Conservation (phyloP, 1,284 basidiomycete genomes). For the Apiotrichum laibachii region DNA sequence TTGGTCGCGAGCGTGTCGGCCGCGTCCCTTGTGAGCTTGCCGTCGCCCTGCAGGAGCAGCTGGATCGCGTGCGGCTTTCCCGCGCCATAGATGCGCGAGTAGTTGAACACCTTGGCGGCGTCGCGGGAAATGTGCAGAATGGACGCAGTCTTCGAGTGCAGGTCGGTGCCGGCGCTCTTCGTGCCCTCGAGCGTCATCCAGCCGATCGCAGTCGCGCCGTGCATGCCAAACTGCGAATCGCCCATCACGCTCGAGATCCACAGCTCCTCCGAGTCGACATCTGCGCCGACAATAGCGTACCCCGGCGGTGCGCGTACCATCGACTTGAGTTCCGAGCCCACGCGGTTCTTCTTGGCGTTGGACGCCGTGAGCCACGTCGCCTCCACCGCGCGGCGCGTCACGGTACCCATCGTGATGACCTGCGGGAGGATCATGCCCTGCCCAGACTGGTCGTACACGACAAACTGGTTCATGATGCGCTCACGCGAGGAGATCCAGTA, state of each 20-base stretch:
- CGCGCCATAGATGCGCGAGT: constrained; percentile 97
- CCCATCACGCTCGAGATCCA: constrained; percentile 99
- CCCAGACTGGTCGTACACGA: constrained; percentile 65
- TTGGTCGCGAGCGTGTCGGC: constrained; percentile 80
- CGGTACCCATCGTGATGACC: constrained; percentile 97
- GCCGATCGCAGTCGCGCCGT: constrained; percentile 94
- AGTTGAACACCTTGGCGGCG: constrained; percentile 98
- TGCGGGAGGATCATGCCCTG: constrained; percentile 93
- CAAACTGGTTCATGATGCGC: constrained; percentile 88
- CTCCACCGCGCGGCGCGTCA: constrained; percentile 95
- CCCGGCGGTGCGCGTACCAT: constrained; percentile 94
- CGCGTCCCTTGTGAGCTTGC: constrained; percentile 71
- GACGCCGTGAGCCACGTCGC: constrained; percentile 98
- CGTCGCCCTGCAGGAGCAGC: constrained; percentile 81
- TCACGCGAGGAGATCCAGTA: constrained; percentile 97
- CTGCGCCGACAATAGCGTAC: constrained; percentile 93
- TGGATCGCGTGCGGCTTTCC: constrained; percentile 92
- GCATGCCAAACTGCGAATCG: constrained; percentile 95
- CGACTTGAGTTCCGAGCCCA: constrained; percentile 95
- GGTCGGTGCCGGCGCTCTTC: constrained; percentile 91
- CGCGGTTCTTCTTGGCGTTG: constrained; percentile 95
- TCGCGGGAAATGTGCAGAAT: constrained; percentile 93
- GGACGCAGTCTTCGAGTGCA: constrained; percentile 93
- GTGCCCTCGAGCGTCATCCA: constrained; percentile 99
- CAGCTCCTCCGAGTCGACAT: constrained; percentile 97